phyloP scores from a whole-genome alignment of 2,329 filamentous ascomycete species.

The Triangularia setosa region DNA sequence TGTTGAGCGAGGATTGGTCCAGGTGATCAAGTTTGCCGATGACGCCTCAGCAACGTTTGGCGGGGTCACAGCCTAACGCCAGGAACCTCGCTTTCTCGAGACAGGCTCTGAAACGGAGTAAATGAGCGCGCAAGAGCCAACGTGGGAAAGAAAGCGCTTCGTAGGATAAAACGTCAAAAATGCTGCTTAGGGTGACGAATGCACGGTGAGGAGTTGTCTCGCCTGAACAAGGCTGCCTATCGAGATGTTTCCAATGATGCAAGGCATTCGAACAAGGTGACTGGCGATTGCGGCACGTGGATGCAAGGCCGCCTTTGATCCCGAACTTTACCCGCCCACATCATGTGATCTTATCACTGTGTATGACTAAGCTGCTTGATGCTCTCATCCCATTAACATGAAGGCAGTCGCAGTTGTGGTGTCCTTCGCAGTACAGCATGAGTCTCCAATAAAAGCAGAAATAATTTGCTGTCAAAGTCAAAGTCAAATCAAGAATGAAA shows the following conservation, averaged over 20 bases:
- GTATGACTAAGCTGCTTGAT: constrained; percentile 7
- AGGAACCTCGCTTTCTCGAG: constrained; percentile 10
- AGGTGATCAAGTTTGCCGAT: constrained; percentile 26
- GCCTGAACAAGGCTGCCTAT: constrained; percentile 22
- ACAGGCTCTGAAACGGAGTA: not conserved
- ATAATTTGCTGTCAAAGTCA: not conserved
- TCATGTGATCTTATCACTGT: constrained; percentile 18
- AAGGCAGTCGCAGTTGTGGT: not conserved
- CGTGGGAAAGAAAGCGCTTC: not conserved
- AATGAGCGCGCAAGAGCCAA: not conserved
- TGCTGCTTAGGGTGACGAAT: constrained; percentile 11
- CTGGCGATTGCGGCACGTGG: constrained; percentile 13
- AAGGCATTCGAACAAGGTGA: constrained; percentile 20
- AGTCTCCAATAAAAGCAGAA: not conserved
- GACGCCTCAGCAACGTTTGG: constrained; percentile 25
- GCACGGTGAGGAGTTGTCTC: constrained; percentile 6
- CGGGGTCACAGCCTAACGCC: constrained; percentile 24
- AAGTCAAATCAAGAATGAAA: not conserved
- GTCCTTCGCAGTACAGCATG: not conserved
- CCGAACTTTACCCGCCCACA: constrained; percentile 14
- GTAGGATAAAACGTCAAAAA: not conserved
- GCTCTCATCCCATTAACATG: not conserved
- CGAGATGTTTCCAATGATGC: constrained; percentile 22
- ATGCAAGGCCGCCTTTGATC: not conserved
- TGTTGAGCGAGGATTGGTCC: constrained; percentile 10